phyloP scores from a whole-genome alignment of 331 rosid genomes.

The Arachis monticola region DNA sequence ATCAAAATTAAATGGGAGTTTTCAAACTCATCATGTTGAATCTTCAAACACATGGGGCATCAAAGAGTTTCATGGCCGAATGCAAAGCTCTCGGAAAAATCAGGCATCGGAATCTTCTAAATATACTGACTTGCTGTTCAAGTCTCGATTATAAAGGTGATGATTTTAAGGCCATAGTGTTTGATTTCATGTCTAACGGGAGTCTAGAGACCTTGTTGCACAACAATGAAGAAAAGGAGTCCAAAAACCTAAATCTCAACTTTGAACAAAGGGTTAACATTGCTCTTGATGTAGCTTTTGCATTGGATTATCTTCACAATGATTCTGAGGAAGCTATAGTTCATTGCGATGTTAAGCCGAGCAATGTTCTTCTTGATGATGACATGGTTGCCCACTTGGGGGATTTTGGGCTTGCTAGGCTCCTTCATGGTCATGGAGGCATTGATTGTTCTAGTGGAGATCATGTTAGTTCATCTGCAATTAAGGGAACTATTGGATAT shows the following conservation, averaged over 20 bases:
- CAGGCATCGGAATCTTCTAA: conserved; percentile 23
- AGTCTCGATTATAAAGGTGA: conserved; percentile 17
- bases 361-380: conserved; percentile 35
- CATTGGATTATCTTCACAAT: conserved; percentile 19
- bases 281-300: conserved; percentile 28
- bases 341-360: conserved; percentile 17
- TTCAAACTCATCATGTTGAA: conserved; percentile 24
- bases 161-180: conserved; percentile 15
- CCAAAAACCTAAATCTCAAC: background rate
- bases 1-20: background rate
- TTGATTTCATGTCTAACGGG: conserved; percentile 35
- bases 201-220: conserved; percentile 24
- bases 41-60: conserved; percentile 26
- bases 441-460: background rate
- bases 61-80: too few species aligned
- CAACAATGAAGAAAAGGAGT: background rate
- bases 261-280: conserved; percentile 1
- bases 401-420: conserved; percentile 35
- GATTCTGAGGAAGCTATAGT: background rate
- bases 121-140: conserved; percentile 4
- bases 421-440: background rate
- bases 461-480: conserved; percentile 3
- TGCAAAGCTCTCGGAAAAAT: background rate
- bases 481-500: conserved; percentile 30
- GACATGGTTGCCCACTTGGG: conserved; percentile 29